Percentiles rank a stretch among this genome's conserved stretches.
Conservation (phyloP, 2,329 filamentous ascomycete species). For the Colletotrichum nymphaeae region DNA sequence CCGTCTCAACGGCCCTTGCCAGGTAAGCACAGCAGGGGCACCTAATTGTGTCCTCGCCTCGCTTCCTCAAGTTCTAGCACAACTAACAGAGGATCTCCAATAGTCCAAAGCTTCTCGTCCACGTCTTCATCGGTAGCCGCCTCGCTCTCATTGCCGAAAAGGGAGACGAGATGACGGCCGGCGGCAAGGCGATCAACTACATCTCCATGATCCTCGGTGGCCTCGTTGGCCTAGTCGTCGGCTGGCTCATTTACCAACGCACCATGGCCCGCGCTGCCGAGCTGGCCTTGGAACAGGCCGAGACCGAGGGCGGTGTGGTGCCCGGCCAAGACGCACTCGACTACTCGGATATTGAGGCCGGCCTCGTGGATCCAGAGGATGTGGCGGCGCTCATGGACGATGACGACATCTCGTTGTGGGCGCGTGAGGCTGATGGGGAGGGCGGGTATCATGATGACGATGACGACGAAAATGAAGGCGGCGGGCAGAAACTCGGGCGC, state of each 20-base stretch:
- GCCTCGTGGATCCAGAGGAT: conserved; percentile 59
- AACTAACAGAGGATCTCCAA: conserved; percentile 22
- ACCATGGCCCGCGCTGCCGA: conserved; percentile 73
- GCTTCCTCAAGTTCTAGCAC: not conserved
- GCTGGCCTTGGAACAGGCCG: conserved; percentile 60
- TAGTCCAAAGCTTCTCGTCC: conserved; percentile 87
- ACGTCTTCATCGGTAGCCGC: conserved; percentile 90
- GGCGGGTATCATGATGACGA: conserved; percentile 45
- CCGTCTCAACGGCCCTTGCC: conserved; percentile 83
- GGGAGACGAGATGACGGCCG: conserved; percentile 83
- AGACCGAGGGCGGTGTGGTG: conserved; percentile 36
- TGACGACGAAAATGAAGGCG: conserved; percentile 40
- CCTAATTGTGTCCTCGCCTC: not conserved
- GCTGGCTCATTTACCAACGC: conserved; percentile 84
- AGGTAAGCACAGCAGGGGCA: conserved; percentile 52
- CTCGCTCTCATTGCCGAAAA: conserved; percentile 86
- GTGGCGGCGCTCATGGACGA: conserved; percentile 67
- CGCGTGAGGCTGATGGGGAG: conserved; percentile 51
- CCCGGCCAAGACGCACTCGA: conserved; percentile 32
- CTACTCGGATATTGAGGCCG: conserved; percentile 60
- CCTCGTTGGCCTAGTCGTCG: conserved; percentile 78
- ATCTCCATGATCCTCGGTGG: conserved; percentile 80
- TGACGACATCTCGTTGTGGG: conserved; percentile 71
- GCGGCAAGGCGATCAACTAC: conserved; percentile 86
- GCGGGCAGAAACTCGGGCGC: conserved; percentile 2